Evolutionary conservation across 2,329 filamentous ascomycete species (phyloP).

Genomic region (Ustilaginoidea virens): DNA sequence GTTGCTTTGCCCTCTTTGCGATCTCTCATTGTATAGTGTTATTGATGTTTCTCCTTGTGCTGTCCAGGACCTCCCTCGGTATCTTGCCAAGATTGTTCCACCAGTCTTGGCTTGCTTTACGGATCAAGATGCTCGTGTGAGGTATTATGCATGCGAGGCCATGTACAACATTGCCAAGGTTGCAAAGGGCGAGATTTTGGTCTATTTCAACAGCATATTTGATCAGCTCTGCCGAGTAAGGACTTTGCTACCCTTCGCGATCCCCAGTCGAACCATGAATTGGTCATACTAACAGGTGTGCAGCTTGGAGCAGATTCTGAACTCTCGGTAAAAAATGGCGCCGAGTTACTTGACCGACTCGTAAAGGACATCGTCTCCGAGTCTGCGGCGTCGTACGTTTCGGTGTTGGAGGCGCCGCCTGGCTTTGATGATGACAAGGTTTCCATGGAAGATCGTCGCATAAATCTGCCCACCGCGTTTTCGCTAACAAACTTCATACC

Average conservation of each 20-base stretch:
- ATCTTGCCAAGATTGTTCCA: constrained; percentile 85
- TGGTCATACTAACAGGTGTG: constrained; percentile 1
- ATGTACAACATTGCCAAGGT: constrained; percentile 99
- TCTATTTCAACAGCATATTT: constrained; percentile 98
- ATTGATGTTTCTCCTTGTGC: constrained; percentile 1
- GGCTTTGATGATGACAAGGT: constrained; percentile 28
- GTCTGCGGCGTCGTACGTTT: constrained; percentile 88
- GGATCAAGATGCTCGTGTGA: constrained; percentile 91
- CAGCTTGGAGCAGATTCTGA: constrained; percentile 93
- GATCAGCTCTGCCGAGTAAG: constrained; percentile 87
- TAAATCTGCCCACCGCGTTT: constrained; percentile 66
- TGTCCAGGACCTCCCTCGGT: constrained; percentile 71
- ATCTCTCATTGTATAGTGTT: no score
- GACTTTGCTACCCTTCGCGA: no score
- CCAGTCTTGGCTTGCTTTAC: constrained; percentile 95
- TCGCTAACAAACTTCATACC: constrained; percentile 85
- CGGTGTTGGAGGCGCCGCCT: constrained; percentile 53
- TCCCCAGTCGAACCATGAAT: no score
- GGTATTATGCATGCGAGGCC: constrained; percentile 97
- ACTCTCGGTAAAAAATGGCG: constrained; percentile 93
- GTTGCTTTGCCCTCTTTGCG: no score
- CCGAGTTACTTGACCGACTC: constrained; percentile 83
- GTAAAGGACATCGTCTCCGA: constrained; percentile 95
- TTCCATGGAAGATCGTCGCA: constrained; percentile 27
- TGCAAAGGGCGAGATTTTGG: constrained; percentile 88